Percentiles rank a stretch among this genome's conserved stretches.
These are phyloP conservation scores for Trichophyton verrucosum DNA, from an alignment of 2,329 filamentous ascomycete species.

Conservation along the genomic window DNA sequence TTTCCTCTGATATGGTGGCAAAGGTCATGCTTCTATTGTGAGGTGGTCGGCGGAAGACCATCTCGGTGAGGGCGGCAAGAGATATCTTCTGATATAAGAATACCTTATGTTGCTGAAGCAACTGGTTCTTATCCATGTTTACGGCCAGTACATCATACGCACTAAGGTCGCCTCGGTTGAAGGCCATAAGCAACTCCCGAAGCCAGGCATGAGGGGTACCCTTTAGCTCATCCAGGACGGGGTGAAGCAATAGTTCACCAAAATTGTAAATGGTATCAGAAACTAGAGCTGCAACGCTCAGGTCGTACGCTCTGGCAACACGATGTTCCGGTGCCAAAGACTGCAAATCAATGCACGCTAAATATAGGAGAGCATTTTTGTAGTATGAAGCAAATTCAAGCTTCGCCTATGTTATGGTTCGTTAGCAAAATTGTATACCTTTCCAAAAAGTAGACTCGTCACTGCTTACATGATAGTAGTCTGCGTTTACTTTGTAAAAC, in stretches of 20 bases:
- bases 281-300: slow-evolving; percentile 81
- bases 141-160: slow-evolving; percentile 74
- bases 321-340: slow-evolving; percentile 63
- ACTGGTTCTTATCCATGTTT: slow-evolving; percentile 65
- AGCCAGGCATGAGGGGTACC: slow-evolving; percentile 73
- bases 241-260: slow-evolving; percentile 93
- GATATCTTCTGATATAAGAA: slow-evolving; percentile 97
- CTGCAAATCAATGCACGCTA: slow-evolving; percentile 81
- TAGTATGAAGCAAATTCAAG: slow-evolving; percentile 94
- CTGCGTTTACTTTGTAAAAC: slow-evolving; percentile 90
- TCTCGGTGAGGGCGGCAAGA: slow-evolving; percentile 86
- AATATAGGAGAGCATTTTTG: slow-evolving; percentile 91
- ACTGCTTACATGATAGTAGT: slow-evolving; percentile 66
- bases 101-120: slow-evolving; percentile 65
- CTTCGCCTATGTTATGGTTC: slow-evolving; percentile 44
- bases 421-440: background rate
- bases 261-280: slow-evolving; percentile 99
- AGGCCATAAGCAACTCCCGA: slow-evolving; percentile 88
- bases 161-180: slow-evolving; percentile 85
- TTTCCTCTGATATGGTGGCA: slow-evolving; percentile 74
- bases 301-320: slow-evolving; percentile 74
- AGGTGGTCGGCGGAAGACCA: slow-evolving; percentile 87
- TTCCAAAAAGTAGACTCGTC: background rate
- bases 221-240: slow-evolving; percentile 75
- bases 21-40: slow-evolving; percentile 95